These are phyloP conservation scores for Thelonectria rubi DNA, from an alignment of 2,329 filamentous ascomycete species.

Conservation along the genomic window DNA sequence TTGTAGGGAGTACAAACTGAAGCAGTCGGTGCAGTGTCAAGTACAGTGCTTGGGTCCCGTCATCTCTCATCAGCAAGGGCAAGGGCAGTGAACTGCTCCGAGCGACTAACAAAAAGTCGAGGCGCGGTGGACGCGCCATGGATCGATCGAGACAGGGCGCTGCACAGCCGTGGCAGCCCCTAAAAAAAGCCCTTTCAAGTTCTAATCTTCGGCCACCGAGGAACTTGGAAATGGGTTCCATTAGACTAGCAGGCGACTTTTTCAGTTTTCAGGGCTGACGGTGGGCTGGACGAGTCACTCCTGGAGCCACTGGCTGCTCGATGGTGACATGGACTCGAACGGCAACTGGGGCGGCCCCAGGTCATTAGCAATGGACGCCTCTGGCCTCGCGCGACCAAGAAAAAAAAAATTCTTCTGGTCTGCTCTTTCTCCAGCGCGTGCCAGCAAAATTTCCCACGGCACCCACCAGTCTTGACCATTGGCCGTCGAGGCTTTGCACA, in stretches of 20 bases:
- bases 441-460: constrained; percentile 38
- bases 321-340: neutral
- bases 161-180: constrained; percentile 22
- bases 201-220: too few species aligned
- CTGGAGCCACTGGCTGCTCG: neutral
- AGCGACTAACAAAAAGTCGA: constrained; percentile 17
- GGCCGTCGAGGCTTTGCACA: constrained; percentile 8
- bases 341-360: constrained; percentile 11
- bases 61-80: constrained; percentile 1
- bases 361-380: neutral
- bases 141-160: constrained; percentile 37
- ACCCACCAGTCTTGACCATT: constrained; percentile 23
- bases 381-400: constrained; percentile 13
- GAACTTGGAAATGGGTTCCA: too few species aligned
- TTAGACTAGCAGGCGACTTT: too few species aligned
- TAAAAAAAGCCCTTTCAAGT: constrained; percentile 21
- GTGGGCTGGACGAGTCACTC: constrained; percentile 11
- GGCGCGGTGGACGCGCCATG: constrained; percentile 25
- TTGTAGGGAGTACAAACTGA: neutral
- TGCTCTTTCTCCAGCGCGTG: constrained; percentile 24
- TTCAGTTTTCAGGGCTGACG: constrained; percentile 21
- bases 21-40: neutral
- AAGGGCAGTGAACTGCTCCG: constrained; percentile 29
- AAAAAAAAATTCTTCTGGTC: constrained; percentile 29
- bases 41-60: neutral